These are phyloP conservation scores for Thraustochytrium sp. DNA, from an alignment of 352 stramenopile genomes.

Conservation along the genomic window DNA sequence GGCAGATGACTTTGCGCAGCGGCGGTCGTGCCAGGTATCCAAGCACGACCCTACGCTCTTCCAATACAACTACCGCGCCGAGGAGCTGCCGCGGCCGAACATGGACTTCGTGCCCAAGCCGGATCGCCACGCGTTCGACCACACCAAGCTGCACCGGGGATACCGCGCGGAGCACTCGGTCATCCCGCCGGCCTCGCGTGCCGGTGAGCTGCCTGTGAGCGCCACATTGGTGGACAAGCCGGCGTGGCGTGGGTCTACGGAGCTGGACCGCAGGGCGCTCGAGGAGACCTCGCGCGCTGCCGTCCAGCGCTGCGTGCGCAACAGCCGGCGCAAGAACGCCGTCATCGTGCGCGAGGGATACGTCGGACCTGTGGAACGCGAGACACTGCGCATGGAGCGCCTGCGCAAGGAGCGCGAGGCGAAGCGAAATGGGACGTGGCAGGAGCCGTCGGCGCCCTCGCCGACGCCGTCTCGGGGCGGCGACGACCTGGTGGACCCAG, in stretches of 20 bases:
- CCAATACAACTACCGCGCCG: constrained; percentile 31
- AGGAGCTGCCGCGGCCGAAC: not conserved
- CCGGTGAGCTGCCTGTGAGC: not conserved
- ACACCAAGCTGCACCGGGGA: not conserved
- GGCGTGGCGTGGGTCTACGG: not conserved
- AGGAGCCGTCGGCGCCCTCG: not conserved
- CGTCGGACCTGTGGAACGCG: not conserved
- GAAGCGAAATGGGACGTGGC: constrained; percentile 4
- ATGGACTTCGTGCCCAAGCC: not conserved
- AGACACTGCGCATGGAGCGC: constrained; percentile 2
- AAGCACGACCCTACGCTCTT: constrained; percentile 29
- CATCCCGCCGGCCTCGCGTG: not conserved
- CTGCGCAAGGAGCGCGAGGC: not conserved
- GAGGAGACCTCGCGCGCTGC: not conserved
- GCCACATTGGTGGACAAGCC: not conserved
- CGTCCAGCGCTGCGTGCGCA: not conserved
- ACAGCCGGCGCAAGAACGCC: not conserved
- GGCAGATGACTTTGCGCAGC: not conserved
- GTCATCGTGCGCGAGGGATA: constrained; percentile 18
- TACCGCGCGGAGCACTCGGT: not conserved
- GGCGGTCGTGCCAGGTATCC: not conserved
- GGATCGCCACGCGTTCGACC: not conserved
- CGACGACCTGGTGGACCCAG: not conserved
- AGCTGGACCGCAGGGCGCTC: not conserved
- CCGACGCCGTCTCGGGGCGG: not conserved